Base-by-base conservation (phyloP, 1,284 basidiomycete genomes). In the Amylostereum areolatum region DNA sequence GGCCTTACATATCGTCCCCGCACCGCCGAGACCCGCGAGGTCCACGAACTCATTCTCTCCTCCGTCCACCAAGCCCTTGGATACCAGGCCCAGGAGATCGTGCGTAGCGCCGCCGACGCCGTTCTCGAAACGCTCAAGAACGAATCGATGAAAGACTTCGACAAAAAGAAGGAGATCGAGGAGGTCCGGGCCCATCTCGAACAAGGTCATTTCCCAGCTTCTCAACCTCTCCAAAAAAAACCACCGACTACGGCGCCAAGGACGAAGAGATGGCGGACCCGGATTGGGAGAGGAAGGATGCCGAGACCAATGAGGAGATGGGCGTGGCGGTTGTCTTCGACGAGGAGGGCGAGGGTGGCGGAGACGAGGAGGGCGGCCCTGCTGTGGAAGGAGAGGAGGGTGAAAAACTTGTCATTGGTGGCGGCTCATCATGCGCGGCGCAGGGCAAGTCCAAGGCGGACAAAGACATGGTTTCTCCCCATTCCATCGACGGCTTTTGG, bases 281-380 rank as follows among this genome's bases (percentile, higher is more conserved):
- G 1, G 88, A 89, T 57, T 75, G 79, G 70, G 88, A 89, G 63
- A 72, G 77, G 46, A 85, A 85, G 62, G 88, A 89, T 33, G 86
- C 81, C 0, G 86, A 89, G 59, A 93, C 92, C 55, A 92, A 95
- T 55, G 92, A 95, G 47, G 94, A 97, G 59, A 84, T 89, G 50
- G 94, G 95, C 27, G 95, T 98, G 2, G 95, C 93, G 0, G 94
- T 98, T 4, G 86, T 96, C 8, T 98, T 97, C 55, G 96, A 97
- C 58, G 95, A 97, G 58, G 94, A 97, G 56, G 95, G 94, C 53
- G 81, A 90, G 57, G 89, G 92, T 28, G 89, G 92, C 5, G 90
- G 94, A 2, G 92, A 92, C 1, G 90, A 92, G 0, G 90, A 92
- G 49, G 85, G 87, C 4, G 39, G 25, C 39, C 41, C 41, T 28